These are phyloP conservation scores for Eutrema heterophyllum DNA, from an alignment of 345 rosid species.

Conservation along the genomic window DNA sequence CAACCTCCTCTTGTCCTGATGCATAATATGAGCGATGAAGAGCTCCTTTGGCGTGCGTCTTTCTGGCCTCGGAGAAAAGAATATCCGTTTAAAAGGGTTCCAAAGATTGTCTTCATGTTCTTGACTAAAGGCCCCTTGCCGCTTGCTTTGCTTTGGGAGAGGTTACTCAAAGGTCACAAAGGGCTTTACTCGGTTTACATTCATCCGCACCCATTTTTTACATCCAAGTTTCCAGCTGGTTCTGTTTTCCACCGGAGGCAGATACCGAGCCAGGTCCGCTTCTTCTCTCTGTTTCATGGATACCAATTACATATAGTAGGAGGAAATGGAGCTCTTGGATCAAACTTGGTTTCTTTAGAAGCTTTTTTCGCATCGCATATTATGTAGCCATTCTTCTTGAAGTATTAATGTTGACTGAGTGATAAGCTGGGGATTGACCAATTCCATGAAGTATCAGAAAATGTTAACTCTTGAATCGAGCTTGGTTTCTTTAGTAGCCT, in stretches of 20 bases:
- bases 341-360: not conserved
- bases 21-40: constrained; percentile 71
- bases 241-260: constrained; percentile 73
- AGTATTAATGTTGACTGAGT: not conserved
- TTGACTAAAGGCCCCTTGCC: constrained; percentile 93
- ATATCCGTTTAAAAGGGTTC: constrained; percentile 70
- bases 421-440: not conserved
- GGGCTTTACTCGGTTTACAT: constrained; percentile 72
- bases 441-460: not conserved
- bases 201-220: constrained; percentile 75
- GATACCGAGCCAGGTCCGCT: constrained; percentile 79
- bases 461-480: not conserved
- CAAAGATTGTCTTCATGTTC: constrained; percentile 95
- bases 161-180: constrained; percentile 72
- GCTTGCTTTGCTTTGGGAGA: constrained; percentile 88
- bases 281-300: not conserved
- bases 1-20: constrained; percentile 52
- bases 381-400: not conserved
- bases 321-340: not conserved
- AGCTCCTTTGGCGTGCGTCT: constrained; percentile 88
- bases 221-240: constrained; percentile 44
- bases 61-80: constrained; percentile 56
- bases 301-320: not conserved
- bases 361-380: not conserved
- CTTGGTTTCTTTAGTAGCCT: not conserved